Conservation (phyloP, 768 basidiomycete genomes). For the Mycena polygramma region DNA sequence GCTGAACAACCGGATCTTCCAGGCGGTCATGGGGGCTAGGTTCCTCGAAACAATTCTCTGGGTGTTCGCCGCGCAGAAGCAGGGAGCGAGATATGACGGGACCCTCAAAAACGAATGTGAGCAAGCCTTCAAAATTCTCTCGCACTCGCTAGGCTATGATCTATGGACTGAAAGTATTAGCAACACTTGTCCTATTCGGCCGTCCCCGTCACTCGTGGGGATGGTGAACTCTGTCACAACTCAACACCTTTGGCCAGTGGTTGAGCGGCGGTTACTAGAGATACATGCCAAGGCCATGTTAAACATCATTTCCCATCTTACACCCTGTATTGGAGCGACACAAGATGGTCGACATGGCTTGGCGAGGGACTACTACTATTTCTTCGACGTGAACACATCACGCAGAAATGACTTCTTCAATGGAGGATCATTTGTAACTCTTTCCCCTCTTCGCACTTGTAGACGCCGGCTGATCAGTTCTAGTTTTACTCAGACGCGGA, state of each 20-base stretch:
- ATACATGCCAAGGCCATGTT: background rate
- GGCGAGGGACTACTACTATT: too few relatives aligned
- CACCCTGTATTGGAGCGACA: too few relatives aligned
- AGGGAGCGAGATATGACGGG: background rate
- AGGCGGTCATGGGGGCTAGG: background rate
- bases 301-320: background rate
- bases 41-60: constrained; percentile 5
- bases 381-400: too few relatives aligned
- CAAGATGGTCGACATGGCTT: too few relatives aligned
- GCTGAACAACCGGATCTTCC: background rate
- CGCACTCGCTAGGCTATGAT: background rate
- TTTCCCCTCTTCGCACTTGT: too few relatives aligned
- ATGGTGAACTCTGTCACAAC: background rate
- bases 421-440: too few relatives aligned
- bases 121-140: background rate
- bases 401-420: too few relatives aligned
- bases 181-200: background rate
- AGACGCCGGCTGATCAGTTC: too few relatives aligned
- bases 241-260: background rate
- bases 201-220: background rate
- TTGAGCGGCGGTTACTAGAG: constrained; percentile 12
- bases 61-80: constrained; percentile 1
- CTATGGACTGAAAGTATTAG: constrained; percentile 1
- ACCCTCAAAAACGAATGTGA: background rate
- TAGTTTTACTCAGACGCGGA: background rate